These are phyloP conservation scores for Tulasnella sp. DNA, from an alignment of 768 basidiomycete genomes.

Conservation along the genomic window DNA sequence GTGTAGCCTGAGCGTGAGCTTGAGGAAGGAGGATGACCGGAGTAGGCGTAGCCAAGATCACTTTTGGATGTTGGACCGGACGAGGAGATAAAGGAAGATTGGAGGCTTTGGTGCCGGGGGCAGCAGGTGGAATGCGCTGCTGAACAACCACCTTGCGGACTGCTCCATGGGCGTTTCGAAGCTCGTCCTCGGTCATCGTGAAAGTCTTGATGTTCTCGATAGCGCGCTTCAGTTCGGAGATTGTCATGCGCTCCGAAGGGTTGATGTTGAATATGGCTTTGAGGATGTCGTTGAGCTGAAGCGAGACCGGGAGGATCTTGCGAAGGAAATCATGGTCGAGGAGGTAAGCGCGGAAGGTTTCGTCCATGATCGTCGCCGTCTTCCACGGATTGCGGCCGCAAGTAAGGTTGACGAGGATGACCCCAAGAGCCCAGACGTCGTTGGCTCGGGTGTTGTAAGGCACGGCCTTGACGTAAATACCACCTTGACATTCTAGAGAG, in stretches of 20 bases:
- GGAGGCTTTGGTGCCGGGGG: background rate
- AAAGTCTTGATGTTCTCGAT: constrained; percentile 58
- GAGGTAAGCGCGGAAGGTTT: constrained; percentile 75
- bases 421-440: constrained; percentile 50
- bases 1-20: background rate
- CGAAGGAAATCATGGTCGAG: constrained; percentile 60
- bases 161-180: constrained; percentile 36
- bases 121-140: constrained; percentile 8
- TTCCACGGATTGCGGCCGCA: constrained; percentile 76
- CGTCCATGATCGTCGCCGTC: constrained; percentile 57
- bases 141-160: constrained; percentile 25
- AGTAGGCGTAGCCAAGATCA: background rate
- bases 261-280: constrained; percentile 68
- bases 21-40: background rate
- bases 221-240: constrained; percentile 55
- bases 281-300: constrained; percentile 59
- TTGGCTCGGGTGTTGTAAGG: constrained; percentile 53
- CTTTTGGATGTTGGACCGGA: background rate
- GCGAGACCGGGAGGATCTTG: constrained; percentile 68
- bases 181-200: constrained; percentile 53
- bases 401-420: constrained; percentile 70
- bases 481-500: constrained; percentile 42
- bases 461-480: constrained; percentile 37
- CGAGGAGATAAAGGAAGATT: background rate
- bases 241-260: constrained; percentile 56